Conservation (phyloP, 306 rosid species). For the Rosa multiflora region DNA sequence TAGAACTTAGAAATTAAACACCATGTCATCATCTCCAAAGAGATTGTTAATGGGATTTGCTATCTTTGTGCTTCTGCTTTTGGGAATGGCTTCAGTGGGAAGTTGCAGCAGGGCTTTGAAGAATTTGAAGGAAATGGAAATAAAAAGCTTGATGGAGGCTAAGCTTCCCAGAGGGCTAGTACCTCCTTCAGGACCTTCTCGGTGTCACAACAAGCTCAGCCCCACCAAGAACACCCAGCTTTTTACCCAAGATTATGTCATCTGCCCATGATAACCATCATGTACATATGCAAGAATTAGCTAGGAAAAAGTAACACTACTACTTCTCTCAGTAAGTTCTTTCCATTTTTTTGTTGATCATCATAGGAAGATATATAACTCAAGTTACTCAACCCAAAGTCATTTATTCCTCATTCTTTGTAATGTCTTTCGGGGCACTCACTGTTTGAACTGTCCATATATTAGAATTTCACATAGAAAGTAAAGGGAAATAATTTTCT, state of each 20-base stretch:
- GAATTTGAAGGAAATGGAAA: background rate
- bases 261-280: constrained; percentile 42
- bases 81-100: constrained; percentile 28
- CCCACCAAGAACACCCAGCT: constrained; percentile 31
- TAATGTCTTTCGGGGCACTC: background rate
- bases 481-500: background rate
- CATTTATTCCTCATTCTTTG: background rate
- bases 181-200: constrained; percentile 78
- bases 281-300: background rate
- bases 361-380: background rate
- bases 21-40: constrained; percentile 31
- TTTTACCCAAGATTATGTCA: constrained; percentile 30
- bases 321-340: background rate
- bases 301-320: background rate
- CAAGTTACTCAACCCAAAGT: background rate
- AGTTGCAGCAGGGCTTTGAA: constrained; percentile 36
- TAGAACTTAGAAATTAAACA: background rate
- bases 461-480: background rate
- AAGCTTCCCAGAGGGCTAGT: constrained; percentile 60
- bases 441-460: background rate
- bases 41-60: constrained; percentile 16
- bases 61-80: constrained; percentile 25
- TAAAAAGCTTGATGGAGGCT: constrained; percentile 34
- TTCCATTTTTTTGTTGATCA: background rate
- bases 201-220: constrained; percentile 54